Conservation (phyloP, 2,329 filamentous ascomycete genomes). For the Zasmidium angulare region DNA sequence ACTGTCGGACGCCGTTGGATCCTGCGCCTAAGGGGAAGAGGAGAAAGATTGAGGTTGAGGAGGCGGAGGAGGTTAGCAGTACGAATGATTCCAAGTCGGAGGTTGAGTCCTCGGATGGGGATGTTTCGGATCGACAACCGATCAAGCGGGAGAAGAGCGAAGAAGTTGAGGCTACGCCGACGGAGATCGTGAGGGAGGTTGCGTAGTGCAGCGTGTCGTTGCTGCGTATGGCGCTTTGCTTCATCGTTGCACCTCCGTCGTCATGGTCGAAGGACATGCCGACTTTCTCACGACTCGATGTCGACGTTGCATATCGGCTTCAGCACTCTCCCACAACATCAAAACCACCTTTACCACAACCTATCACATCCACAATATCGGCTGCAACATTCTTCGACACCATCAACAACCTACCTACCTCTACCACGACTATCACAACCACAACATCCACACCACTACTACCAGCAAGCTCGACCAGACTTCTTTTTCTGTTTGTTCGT, state of each 20-base stretch:
- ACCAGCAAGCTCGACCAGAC: neutral
- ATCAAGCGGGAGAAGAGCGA: constrained; percentile 27
- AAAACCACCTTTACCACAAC: too few species aligned
- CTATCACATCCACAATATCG: neutral
- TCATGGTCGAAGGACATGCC: too few species aligned
- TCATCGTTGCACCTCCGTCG: too few species aligned
- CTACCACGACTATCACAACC: too few species aligned
- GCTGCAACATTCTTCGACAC: neutral
- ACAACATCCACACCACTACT: neutral
- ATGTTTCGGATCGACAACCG: constrained; percentile 16
- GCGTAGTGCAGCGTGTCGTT: neutral
- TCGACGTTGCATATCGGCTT: too few species aligned
- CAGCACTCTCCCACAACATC: too few species aligned
- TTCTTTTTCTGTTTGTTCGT: neutral
- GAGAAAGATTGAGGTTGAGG: constrained; percentile 63
- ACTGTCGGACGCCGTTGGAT: constrained; percentile 71
- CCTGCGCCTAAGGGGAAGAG: constrained; percentile 91
- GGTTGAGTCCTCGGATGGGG: constrained; percentile 2
- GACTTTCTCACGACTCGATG: too few species aligned
- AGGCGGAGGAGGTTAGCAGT: constrained; percentile 5
- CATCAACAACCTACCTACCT: too few species aligned
- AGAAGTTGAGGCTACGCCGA: constrained; percentile 6
- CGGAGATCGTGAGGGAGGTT: neutral
- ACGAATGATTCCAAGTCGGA: neutral
- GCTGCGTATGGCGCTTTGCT: too few species aligned